A percentile compares a stretch with the other conserved stretches of the same genome.
These are phyloP conservation scores for Arabis alpina DNA, from an alignment of 345 rosid genomes.

Conservation along the genomic window DNA sequence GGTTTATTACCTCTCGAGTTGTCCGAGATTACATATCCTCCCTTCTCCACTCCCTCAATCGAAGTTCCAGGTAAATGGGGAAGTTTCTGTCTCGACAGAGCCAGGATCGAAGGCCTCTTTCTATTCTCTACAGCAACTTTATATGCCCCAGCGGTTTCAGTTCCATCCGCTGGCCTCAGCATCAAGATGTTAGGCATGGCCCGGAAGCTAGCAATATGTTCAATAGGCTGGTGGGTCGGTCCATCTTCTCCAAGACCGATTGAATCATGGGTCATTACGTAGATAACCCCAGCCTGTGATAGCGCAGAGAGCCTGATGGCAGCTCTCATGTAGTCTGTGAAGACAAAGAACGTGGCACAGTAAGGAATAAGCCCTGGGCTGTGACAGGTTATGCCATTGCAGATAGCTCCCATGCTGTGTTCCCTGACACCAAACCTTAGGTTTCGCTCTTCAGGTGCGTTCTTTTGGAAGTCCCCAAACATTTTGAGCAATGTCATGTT, in stretches of 20 bases:
- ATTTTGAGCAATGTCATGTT: constrained; percentile 87
- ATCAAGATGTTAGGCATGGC: constrained; percentile 93
- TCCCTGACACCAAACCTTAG: constrained; percentile 89
- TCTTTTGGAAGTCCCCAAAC: constrained; percentile 83
- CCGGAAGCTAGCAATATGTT: constrained; percentile 96
- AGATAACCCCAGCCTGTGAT: constrained; percentile 76
- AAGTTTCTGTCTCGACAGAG: constrained; percentile 88
- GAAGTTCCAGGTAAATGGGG: constrained; percentile 80
- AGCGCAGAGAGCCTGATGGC: constrained; percentile 87
- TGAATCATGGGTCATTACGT: constrained; percentile 96
- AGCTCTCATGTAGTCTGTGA: constrained; percentile 96
- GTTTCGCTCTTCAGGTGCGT: constrained; percentile 79
- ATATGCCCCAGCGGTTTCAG: constrained; percentile 90
- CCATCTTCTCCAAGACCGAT: constrained; percentile 99
- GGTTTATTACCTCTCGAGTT: constrained; percentile 84
- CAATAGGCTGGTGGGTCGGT: constrained; percentile 95
- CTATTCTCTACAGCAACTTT: constrained; percentile 70
- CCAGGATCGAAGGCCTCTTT: constrained; percentile 83
- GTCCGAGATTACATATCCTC: constrained; percentile 86
- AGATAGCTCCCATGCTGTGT: constrained; percentile 94
- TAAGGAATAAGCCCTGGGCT: constrained; percentile 86
- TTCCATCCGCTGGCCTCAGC: constrained; percentile 96
- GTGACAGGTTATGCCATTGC: constrained; percentile 86
- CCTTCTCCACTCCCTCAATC: constrained; percentile 81
- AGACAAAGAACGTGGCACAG: constrained; percentile 95